Percentiles rank a stretch among this genome's conserved stretches.
phyloP scores from a whole-genome alignment of 202 grass and related monocot species.

The Schoenoplectus tabernaemontani region DNA sequence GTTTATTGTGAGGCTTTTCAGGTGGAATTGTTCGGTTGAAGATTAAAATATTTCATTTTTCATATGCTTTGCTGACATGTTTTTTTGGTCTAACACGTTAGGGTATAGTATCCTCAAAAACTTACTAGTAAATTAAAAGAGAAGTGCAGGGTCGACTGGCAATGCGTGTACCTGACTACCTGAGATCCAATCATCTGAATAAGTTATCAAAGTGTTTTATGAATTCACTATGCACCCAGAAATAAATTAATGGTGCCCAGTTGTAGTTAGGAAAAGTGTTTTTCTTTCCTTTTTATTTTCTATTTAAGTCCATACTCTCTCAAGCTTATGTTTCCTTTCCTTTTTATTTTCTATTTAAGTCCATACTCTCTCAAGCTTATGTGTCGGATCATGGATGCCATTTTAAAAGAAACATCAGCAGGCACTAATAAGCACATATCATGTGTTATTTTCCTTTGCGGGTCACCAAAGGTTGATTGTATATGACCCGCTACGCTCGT shows the following conservation, averaged over 20 bases:
- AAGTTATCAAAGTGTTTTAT: not conserved
- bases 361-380: not conserved
- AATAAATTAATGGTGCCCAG: not conserved
- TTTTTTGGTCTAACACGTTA: not conserved
- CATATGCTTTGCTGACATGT: not conserved
- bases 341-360: not conserved
- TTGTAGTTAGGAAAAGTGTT: slow-evolving; percentile 4
- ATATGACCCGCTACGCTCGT: not conserved
- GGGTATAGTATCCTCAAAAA: too few relatives aligned
- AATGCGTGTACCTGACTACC: not conserved
- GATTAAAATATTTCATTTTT: not conserved
- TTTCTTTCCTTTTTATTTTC: not conserved
- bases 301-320: too few relatives aligned
- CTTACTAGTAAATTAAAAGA: too few relatives aligned
- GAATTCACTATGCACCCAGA: not conserved
- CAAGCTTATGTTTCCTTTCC: not conserved
- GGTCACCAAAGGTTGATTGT: not conserved
- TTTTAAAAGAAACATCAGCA: not conserved
- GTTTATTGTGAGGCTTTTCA: not conserved
- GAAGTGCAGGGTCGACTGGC: not conserved
- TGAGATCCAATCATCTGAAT: not conserved
- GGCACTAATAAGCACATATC: not conserved
- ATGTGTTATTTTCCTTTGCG: not conserved
- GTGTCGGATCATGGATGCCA: not conserved
- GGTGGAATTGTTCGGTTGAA: not conserved